Percentiles rank a stretch among this genome's conserved stretches.
phyloP scores from a whole-genome alignment of 2,329 filamentous ascomycete genomes.

The Raffaelea albimanens region DNA sequence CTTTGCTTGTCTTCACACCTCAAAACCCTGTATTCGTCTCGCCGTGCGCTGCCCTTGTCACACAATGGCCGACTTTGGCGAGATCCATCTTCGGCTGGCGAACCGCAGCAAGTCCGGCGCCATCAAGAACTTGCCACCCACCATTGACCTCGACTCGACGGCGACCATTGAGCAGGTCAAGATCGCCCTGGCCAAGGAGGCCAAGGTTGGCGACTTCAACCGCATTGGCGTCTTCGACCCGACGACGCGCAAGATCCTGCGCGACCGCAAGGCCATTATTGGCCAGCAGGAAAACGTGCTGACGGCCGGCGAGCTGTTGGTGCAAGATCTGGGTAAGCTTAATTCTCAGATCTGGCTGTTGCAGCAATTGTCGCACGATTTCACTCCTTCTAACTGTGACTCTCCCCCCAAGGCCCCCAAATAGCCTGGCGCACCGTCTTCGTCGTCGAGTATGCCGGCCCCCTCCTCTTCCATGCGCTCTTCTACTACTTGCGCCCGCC shows the following conservation, averaged over 20 bases:
- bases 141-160: conserved; percentile 36
- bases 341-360: conserved; percentile 11
- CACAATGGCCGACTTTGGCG: conserved; percentile 11
- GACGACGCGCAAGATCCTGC: conserved; percentile 50
- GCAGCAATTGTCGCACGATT: too few species aligned
- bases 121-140: conserved; percentile 43
- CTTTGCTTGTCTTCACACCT: too few species aligned
- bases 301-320: conserved; percentile 53
- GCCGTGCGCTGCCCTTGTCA: too few species aligned
- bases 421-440: conserved; percentile 91
- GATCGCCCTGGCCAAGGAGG: conserved; percentile 39
- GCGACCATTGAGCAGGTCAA: conserved; percentile 54
- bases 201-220: conserved; percentile 46
- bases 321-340: conserved; percentile 81
- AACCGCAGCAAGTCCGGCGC: conserved; percentile 38
- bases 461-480: conserved; percentile 75
- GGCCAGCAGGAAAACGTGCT: conserved; percentile 37
- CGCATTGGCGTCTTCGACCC: conserved; percentile 55
- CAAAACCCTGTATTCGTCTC: too few species aligned
- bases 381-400: too few species aligned
- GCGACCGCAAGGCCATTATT: conserved; percentile 48
- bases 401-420: conserved; percentile 57
- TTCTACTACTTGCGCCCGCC: conserved; percentile 65
- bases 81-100: conserved; percentile 30
- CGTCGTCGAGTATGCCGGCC: conserved; percentile 88